Evolutionary conservation across 208 protist species (phyloP).

Genomic region (Wallacemonas sp.): DNA sequence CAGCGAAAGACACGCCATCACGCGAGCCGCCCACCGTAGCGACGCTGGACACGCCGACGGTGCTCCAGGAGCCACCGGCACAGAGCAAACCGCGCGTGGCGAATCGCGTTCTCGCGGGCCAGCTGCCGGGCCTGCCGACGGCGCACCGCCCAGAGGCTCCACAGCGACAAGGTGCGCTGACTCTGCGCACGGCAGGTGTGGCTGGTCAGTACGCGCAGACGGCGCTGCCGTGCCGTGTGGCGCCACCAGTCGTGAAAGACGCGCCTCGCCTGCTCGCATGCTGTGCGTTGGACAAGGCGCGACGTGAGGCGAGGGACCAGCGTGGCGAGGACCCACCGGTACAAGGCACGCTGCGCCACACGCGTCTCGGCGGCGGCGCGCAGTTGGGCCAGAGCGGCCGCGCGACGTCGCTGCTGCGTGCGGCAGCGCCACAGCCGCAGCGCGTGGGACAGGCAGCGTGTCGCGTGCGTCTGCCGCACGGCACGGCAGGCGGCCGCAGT

Average conservation of each 20-base stretch:
- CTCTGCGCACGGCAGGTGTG: neutral
- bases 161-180: constrained; percentile 23
- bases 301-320: neutral
- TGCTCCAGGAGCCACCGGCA: constrained; percentile 27
- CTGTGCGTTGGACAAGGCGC: neutral
- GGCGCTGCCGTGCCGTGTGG: neutral
- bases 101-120: constrained; percentile 14
- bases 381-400: neutral
- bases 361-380: neutral
- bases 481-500: too few species aligned
- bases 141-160: constrained; percentile 33
- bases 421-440: neutral
- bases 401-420: neutral
- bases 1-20: neutral
- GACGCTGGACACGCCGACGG: constrained; percentile 19
- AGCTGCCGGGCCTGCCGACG: constrained; percentile 19
- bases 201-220: neutral
- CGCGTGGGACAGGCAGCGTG: neutral
- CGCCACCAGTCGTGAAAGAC: neutral
- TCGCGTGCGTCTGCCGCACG: too few species aligned
- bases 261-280: neutral
- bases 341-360: neutral
- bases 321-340: neutral
- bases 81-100: constrained; percentile 23
- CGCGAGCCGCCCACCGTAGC: neutral